Evolutionary conservation across 805 yeast genomes (phyloP).

Genomic region (Starmerella cellae): DNA sequence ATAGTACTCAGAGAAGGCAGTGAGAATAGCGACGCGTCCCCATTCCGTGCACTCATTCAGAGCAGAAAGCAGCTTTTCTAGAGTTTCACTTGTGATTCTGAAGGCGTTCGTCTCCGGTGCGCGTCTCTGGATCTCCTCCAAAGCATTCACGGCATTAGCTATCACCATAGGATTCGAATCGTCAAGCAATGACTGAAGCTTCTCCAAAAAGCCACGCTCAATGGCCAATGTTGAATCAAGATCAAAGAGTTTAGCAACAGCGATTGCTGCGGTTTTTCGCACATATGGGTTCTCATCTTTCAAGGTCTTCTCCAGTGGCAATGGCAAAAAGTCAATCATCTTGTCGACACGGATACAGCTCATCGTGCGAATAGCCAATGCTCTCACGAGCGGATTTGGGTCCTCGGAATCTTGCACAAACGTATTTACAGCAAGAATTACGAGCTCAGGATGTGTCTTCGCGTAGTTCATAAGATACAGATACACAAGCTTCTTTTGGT

Average conservation of each 20-base stretch:
- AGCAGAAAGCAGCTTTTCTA: constrained; percentile 57
- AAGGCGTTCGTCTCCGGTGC: constrained; percentile 42
- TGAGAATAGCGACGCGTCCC: constrained; percentile 87
- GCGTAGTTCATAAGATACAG: constrained; percentile 95
- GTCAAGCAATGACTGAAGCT: constrained; percentile 50
- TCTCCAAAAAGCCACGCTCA: constrained; percentile 73
- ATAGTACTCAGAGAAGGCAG: constrained; percentile 62
- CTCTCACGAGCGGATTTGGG: constrained; percentile 89
- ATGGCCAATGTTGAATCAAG: constrained; percentile 65
- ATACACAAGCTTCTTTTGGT: constrained; percentile 91
- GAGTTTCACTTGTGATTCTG: constrained; percentile 29
- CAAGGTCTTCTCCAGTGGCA: constrained; percentile 73
- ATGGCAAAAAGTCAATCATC: constrained; percentile 88
- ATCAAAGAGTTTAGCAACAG: constrained; percentile 91
- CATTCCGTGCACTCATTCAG: constrained; percentile 97
- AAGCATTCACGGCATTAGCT: constrained; percentile 79
- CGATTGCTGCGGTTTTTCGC: constrained; percentile 91
- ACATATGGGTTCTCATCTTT: constrained; percentile 94
- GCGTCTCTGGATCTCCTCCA: constrained; percentile 67
- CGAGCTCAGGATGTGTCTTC: constrained; percentile 86
- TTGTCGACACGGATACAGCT: constrained; percentile 93
- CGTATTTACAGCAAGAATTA: constrained; percentile 91
- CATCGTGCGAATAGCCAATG: constrained; percentile 96
- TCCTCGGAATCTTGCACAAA: constrained; percentile 91
- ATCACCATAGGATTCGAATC: constrained; percentile 96